These are phyloP conservation scores for Orbilia ellipsospora DNA, from an alignment of 2,329 filamentous ascomycete genomes.

Conservation along the genomic window DNA sequence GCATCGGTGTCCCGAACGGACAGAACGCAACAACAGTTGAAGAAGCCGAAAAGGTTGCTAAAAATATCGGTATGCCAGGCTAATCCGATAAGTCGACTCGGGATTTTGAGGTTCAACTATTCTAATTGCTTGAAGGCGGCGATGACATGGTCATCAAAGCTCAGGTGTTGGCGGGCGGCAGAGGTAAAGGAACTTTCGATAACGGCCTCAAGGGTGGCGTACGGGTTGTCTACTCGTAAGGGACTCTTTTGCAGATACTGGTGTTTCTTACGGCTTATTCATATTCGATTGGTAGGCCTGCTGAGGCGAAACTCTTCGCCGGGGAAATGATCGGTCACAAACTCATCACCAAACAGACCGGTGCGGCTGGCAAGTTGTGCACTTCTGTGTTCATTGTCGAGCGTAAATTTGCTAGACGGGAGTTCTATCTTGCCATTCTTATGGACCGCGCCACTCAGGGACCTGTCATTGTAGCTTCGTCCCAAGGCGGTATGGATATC, in stretches of 20 bases:
- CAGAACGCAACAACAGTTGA: constrained; percentile 82
- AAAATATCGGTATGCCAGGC: constrained; percentile 76
- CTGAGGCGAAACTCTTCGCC: constrained; percentile 95
- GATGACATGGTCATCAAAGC: constrained; percentile 99
- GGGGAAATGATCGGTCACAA: constrained; percentile 99
- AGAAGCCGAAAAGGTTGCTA: constrained; percentile 92
- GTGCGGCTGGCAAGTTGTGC: constrained; percentile 90
- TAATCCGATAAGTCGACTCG: constrained; percentile 3
- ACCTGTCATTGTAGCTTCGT: constrained; percentile 96
- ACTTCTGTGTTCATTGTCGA: constrained; percentile 99
- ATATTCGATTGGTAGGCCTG: constrained; percentile 70
- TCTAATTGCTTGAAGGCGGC: constrained; percentile 61
- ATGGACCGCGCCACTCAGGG: constrained; percentile 94
- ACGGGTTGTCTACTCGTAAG: constrained; percentile 94
- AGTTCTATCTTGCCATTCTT: constrained; percentile 98
- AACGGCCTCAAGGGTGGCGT: constrained; percentile 99
- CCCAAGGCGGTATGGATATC: constrained; percentile 99
- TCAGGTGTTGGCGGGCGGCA: constrained; percentile 95
- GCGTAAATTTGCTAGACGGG: constrained; percentile 98
- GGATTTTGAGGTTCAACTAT: constrained; percentile 51
- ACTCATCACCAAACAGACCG: constrained; percentile 99
- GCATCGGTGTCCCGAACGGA: constrained; percentile 90
- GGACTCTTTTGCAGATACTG: constrained; percentile 29
- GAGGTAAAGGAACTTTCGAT: constrained; percentile 97
- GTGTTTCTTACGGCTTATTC: too few relatives aligned